Conservation (phyloP, 495 filamentous ascomycete genomes). For the Penicillium alfredii region DNA sequence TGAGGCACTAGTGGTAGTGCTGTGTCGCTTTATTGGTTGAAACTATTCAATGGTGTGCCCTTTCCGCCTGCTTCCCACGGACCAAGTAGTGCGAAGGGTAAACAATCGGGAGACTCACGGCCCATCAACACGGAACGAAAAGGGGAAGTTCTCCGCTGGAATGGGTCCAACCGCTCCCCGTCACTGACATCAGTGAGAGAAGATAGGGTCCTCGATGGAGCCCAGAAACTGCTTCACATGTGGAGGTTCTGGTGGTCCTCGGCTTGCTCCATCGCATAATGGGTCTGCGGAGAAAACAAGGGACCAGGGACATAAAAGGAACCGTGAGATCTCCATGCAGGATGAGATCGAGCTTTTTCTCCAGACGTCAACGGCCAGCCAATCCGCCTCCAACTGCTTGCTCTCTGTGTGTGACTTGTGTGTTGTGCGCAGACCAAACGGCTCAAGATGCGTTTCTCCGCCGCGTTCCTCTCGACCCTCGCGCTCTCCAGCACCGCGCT, state of each 20-base stretch:
- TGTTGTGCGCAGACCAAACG: slow-evolving; percentile 10
- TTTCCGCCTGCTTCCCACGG: slow-evolving; percentile 6
- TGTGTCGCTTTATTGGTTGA: slow-evolving; percentile 7
- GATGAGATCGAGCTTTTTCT: background rate
- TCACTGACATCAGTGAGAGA: slow-evolving; percentile 11
- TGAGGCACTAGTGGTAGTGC: slow-evolving; percentile 8
- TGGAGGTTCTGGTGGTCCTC: slow-evolving; percentile 19
- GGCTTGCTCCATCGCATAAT: slow-evolving; percentile 13
- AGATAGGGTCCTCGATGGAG: slow-evolving; percentile 5
- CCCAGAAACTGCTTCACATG: slow-evolving; percentile 23
- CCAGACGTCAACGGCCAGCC: background rate
- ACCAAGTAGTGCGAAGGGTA: slow-evolving; percentile 4
- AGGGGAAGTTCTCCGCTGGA: slow-evolving; percentile 12
- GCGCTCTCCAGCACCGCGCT: slow-evolving; percentile 27
- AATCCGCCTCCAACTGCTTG: background rate
- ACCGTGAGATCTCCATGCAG: slow-evolving; percentile 4
- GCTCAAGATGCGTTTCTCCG: slow-evolving; percentile 29
- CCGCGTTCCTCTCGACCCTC: slow-evolving; percentile 22
- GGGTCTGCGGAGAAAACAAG: slow-evolving; percentile 7
- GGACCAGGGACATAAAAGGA: slow-evolving; percentile 17
- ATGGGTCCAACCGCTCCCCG: slow-evolving; percentile 6
- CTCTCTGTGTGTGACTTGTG: slow-evolving; percentile 4
- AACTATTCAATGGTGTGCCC: slow-evolving; percentile 8
- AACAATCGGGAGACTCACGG: slow-evolving; percentile 3
- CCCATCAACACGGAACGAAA: slow-evolving; percentile 11